Evolutionary conservation across 78 protist genomes (phyloP).

Genomic region (Emiliania huxleyi): DNA sequence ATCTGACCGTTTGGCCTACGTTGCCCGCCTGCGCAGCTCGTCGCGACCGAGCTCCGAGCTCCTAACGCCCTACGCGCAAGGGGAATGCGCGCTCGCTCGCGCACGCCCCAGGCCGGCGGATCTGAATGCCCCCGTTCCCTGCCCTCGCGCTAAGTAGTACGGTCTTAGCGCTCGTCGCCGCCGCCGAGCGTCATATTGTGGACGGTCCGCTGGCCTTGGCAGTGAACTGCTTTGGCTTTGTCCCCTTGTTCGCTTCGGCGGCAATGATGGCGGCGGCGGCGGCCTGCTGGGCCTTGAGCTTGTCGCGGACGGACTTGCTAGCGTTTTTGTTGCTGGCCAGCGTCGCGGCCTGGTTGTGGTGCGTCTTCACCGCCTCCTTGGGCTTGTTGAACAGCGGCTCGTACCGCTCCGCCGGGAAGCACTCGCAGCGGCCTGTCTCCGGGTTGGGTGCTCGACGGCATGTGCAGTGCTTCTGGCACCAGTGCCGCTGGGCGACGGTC

Average conservation of each 20-base stretch:
- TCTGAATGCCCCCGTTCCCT: too few species aligned
- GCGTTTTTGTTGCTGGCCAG: neutral
- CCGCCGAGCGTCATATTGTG: too few species aligned
- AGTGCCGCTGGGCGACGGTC: neutral
- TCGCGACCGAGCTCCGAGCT: too few species aligned
- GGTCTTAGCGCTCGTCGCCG: too few species aligned
- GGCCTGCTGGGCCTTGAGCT: neutral
- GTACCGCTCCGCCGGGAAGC: neutral
- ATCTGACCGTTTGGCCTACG: too few species aligned
- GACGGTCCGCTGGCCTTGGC: neutral
- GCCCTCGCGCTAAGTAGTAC: too few species aligned
- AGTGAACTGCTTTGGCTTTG: neutral
- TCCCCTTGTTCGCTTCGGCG: neutral
- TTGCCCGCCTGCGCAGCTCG: too few species aligned
- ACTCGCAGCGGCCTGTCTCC: too few species aligned
- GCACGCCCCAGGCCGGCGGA: too few species aligned
- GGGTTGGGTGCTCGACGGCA: neutral
- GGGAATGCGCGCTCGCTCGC: too few species aligned
- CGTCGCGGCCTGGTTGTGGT: slow-evolving; percentile 6
- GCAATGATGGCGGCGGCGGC: neutral
- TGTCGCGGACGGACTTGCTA: neutral
- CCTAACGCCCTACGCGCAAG: too few species aligned
- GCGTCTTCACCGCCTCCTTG: neutral
- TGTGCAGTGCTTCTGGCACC: neutral
- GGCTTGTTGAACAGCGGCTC: neutral